phyloP scores from a whole-genome alignment of 306 rosid species.

The Rosa multiflora region DNA sequence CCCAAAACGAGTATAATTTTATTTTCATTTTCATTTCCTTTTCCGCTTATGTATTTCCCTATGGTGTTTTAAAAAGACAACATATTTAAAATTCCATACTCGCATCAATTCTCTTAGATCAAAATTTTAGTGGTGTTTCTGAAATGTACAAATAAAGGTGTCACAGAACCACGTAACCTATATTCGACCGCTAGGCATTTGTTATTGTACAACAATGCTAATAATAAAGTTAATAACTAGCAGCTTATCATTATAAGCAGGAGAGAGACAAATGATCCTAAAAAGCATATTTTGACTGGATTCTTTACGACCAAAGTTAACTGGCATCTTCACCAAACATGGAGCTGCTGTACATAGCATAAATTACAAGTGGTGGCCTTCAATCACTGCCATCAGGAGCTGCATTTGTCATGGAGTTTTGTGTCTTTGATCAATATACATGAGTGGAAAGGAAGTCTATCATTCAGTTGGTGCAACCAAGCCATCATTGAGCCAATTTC shows the following conservation, averaged over 20 bases:
- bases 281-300: neutral
- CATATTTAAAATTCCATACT: neutral
- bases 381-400: constrained; percentile 8
- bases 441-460: neutral
- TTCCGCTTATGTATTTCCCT: neutral
- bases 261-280: neutral
- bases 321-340: neutral
- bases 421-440: neutral
- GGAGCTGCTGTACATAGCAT: neutral
- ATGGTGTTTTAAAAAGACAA: neutral
- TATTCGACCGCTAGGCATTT: neutral
- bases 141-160: neutral
- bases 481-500: constrained; percentile 63
- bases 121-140: neutral
- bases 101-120: neutral
- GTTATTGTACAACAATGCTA: neutral
- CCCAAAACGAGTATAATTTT: neutral
- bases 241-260: neutral
- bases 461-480: constrained; percentile 30
- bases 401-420: neutral
- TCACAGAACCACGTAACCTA: neutral
- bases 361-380: neutral
- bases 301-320: neutral
- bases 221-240: neutral
- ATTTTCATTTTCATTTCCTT: neutral